Evolutionary conservation across 148 eudicot species (phyloP).

Genomic region (Dysphania ambrosioides): DNA sequence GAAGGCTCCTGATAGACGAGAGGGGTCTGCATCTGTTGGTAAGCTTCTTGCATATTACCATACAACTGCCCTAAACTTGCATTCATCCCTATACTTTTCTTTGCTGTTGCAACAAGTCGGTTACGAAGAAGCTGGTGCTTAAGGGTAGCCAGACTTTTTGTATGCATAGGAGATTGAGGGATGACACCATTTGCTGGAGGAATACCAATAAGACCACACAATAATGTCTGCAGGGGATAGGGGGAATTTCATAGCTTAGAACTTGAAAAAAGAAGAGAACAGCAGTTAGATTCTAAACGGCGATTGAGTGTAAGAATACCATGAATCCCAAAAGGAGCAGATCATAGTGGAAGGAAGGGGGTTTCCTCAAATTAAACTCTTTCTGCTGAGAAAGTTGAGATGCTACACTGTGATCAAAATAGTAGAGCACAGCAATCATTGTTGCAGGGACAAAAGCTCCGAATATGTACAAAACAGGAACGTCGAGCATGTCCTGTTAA

Average conservation of each 20-base stretch:
- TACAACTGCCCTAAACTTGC: constrained; percentile 72
- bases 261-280: not conserved
- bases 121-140: constrained; percentile 92
- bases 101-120: constrained; percentile 65
- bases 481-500: constrained; percentile 76
- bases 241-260: not conserved
- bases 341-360: constrained; percentile 84
- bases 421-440: constrained; percentile 92
- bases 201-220: constrained; percentile 81
- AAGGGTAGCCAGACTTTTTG: constrained; percentile 87
- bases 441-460: constrained; percentile 94
- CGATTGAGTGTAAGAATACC: constrained; percentile 40
- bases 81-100: constrained; percentile 61
- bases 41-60: constrained; percentile 86
- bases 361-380: constrained; percentile 82
- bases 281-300: not conserved
- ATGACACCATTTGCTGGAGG: constrained; percentile 94
- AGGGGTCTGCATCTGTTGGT: constrained; percentile 90
- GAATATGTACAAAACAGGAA: constrained; percentile 67
- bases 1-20: constrained; percentile 71
- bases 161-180: constrained; percentile 96
- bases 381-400: constrained; percentile 95
- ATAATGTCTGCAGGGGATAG: constrained; percentile 46
- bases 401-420: constrained; percentile 93
- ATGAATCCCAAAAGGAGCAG: constrained; percentile 81